A percentile compares a stretch with the other conserved stretches of the same genome.
These are phyloP conservation scores for Abrus precatorius DNA, from an alignment of 306 rosid species.

Conservation along the genomic window DNA sequence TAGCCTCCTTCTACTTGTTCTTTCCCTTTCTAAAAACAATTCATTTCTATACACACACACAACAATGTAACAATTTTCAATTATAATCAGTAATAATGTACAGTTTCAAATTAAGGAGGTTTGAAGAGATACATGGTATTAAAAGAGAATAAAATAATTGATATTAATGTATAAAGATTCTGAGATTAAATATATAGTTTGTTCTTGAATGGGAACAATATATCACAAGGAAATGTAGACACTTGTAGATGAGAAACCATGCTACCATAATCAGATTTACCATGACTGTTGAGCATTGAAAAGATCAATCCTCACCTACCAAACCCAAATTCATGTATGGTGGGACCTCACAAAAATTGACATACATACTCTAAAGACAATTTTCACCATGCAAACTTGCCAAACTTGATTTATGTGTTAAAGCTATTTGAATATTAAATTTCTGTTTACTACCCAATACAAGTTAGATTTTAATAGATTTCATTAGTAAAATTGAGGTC, in stretches of 20 bases:
- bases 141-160: not conserved
- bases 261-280: conserved; percentile 17
- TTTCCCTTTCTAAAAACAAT: not conserved
- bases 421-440: conserved; percentile 12
- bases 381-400: conserved; percentile 9
- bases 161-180: not conserved
- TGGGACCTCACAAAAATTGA: not conserved
- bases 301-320: conserved; percentile 6
- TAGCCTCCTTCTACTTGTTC: not conserved
- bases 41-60: not conserved
- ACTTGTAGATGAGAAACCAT: not conserved
- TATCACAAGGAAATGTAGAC: conserved; percentile 15
- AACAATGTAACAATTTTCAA: not conserved
- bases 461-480: conserved; percentile 27
- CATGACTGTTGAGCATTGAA: not conserved
- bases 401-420: conserved; percentile 41
- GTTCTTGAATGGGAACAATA: not conserved
- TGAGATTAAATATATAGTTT: not conserved
- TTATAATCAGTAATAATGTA: not conserved
- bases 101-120: not conserved
- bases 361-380: conserved; percentile 1
- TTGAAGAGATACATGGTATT: not conserved
- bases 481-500: conserved; percentile 20
- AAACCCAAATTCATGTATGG: not conserved
- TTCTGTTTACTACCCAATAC: conserved; percentile 4